These are phyloP conservation scores for Geotrichum phurueaensis DNA, from an alignment of 1,139 yeast genomes.

Conservation along the genomic window DNA sequence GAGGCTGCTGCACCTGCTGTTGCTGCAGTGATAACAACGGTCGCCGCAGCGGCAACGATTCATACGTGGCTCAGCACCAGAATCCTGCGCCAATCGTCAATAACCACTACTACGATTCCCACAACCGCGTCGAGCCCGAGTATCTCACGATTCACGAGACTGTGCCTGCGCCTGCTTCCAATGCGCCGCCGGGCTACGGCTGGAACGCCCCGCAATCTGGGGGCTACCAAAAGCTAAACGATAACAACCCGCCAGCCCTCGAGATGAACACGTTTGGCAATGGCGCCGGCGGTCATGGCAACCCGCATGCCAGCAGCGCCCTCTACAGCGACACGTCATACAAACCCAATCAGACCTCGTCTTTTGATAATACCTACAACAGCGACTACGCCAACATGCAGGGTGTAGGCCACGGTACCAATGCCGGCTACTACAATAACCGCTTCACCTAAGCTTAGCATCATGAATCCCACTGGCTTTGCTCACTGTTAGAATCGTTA, in stretches of 20 bases:
- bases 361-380: slow-evolving; percentile 3
- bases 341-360: slow-evolving; percentile 8
- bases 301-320: background rate
- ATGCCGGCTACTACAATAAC: slow-evolving; percentile 8
- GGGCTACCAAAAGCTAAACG: slow-evolving; percentile 11
- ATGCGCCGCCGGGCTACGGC: background rate
- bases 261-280: slow-evolving; percentile 8
- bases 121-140: slow-evolving; percentile 2
- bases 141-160: slow-evolving; percentile 2
- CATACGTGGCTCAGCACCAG: slow-evolving; percentile 1
- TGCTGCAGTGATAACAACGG: background rate
- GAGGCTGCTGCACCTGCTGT: slow-evolving; percentile 14
- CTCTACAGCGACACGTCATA: slow-evolving; percentile 8
- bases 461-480: background rate
- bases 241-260: slow-evolving; percentile 1
- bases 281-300: background rate
- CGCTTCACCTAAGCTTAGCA: background rate
- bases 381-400: slow-evolving; percentile 2
- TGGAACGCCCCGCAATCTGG: slow-evolving; percentile 1
- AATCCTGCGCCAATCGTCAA: slow-evolving; percentile 1
- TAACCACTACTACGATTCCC: slow-evolving; percentile 8
- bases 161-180: background rate
- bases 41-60: background rate
- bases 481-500: too few relatives aligned
- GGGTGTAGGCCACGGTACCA: background rate